phyloP scores from a whole-genome alignment of 2,329 filamentous ascomycete genomes.

The Tolypocladium cylindrosporum region DNA sequence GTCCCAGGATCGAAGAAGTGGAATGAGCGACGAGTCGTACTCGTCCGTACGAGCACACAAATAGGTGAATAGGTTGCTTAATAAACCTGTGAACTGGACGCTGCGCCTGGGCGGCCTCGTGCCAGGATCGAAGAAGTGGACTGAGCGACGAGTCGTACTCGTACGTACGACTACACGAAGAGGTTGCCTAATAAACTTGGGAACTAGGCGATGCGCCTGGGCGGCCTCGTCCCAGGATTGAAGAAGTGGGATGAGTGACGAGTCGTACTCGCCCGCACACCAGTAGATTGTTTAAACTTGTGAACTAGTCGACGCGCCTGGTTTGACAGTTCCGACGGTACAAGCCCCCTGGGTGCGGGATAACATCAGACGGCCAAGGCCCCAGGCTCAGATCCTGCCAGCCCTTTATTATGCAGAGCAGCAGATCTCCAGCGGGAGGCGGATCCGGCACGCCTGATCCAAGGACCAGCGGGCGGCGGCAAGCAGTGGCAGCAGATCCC shows the following conservation, averaged over 20 bases:
- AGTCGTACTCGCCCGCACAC: too few species aligned
- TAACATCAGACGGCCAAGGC: neutral
- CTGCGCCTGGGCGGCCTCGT: slow-evolving; percentile 14
- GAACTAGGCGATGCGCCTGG: neutral
- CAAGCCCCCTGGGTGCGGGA: neutral
- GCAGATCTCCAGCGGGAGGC: neutral
- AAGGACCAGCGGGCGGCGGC: neutral
- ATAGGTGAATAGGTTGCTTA: too few species aligned
- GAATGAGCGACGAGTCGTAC: slow-evolving; percentile 29
- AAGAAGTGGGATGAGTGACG: too few species aligned
- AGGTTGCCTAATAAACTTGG: neutral
- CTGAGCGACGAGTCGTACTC: slow-evolving; percentile 19
- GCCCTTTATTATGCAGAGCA: neutral
- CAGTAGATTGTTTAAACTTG: neutral
- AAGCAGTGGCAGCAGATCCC: neutral
- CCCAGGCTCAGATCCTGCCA: neutral
- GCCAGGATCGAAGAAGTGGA: slow-evolving; percentile 53
- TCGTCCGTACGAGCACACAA: too few species aligned
- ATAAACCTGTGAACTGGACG: too few species aligned
- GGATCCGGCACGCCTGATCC: neutral
- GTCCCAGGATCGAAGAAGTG: slow-evolving; percentile 49
- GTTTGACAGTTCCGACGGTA: neutral
- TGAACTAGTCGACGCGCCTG: neutral
- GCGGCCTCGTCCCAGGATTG: too few species aligned
- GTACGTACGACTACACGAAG: too few species aligned